Percentiles rank a stretch among this genome's conserved stretches.
phyloP scores from a whole-genome alignment of 108 stramenopile species.

The Nitzschia palea region DNA sequence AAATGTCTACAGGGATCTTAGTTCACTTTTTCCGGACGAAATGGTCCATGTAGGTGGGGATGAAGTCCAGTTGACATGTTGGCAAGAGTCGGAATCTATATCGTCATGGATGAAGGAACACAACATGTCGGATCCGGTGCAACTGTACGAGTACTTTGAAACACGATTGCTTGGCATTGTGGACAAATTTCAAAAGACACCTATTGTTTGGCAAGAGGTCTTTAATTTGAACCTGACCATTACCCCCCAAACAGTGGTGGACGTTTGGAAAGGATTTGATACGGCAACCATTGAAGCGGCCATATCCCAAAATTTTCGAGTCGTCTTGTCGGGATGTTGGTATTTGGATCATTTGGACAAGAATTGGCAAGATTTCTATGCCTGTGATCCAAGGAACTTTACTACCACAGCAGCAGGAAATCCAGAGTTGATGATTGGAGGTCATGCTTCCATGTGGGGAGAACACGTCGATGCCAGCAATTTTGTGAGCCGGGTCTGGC shows the following conservation, averaged over 20 bases:
- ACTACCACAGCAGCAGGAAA: no score
- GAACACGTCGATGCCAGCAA: conserved; percentile 65
- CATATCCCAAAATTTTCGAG: conserved; percentile 18
- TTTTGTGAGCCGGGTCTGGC: conserved; percentile 57
- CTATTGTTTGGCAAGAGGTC: conserved; percentile 77
- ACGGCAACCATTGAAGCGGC: conserved; percentile 31
- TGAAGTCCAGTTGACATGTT: conserved; percentile 56
- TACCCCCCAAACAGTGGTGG: conserved; percentile 40
- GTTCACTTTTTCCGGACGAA: conserved; percentile 41
- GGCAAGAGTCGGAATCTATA: conserved; percentile 31
- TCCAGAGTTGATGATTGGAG: conserved; percentile 53
- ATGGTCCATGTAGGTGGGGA: conserved; percentile 78
- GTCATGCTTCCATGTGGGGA: conserved; percentile 74
- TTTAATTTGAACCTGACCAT: conserved; percentile 46
- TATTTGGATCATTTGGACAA: conserved; percentile 61
- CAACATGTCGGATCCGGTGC: conserved; percentile 19
- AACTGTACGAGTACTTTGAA: conserved; percentile 47
- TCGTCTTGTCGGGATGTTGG: conserved; percentile 57
- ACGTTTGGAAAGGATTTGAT: conserved; percentile 60
- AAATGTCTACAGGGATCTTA: conserved; percentile 37
- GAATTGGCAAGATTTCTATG: conserved; percentile 48
- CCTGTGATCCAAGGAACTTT: conserved; percentile 47
- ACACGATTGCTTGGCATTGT: conserved; percentile 26
- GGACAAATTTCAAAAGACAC: conserved; percentile 19
- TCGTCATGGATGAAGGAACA: conserved; percentile 43